phyloP scores from a whole-genome alignment of 805 yeast species.

The Kluyveromyces starmeri region DNA sequence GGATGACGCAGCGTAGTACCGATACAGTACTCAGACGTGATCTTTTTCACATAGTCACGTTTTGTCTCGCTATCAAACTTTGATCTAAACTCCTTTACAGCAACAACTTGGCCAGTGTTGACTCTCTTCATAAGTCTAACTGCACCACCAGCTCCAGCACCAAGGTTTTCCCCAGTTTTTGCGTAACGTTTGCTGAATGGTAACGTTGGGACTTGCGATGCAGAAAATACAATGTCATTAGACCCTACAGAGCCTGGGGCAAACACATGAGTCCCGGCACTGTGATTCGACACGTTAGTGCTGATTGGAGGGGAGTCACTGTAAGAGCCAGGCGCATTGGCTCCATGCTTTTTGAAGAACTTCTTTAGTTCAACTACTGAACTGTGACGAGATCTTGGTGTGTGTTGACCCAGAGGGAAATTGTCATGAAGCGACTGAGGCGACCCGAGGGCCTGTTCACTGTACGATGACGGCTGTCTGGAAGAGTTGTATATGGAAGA shows the following conservation, averaged over 20 bases:
- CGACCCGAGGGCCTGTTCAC: conserved; percentile 20
- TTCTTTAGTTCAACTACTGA: conserved; percentile 73
- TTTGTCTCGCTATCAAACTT: conserved; percentile 64
- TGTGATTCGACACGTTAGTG: conserved; percentile 13
- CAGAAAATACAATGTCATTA: conserved; percentile 29
- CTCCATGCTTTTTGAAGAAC: conserved; percentile 47
- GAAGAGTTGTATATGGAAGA: conserved; percentile 29
- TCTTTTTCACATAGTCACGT: conserved; percentile 83
- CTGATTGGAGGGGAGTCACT: conserved; percentile 14
- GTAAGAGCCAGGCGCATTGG: conserved; percentile 15
- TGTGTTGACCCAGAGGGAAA: conserved; percentile 31
- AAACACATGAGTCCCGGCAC: conserved; percentile 10
- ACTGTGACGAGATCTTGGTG: conserved; percentile 50
- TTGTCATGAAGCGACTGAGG: conserved; percentile 29
- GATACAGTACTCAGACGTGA: conserved; percentile 90
- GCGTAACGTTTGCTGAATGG: conserved; percentile 73
- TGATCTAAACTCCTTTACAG: conserved; percentile 86
- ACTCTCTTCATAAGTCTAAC: conserved; percentile 66
- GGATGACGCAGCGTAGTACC: conserved; percentile 87
- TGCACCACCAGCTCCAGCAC: conserved; percentile 94
- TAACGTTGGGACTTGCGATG: conserved; percentile 32
- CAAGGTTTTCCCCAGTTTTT: conserved; percentile 76
- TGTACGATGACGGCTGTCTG: conserved; percentile 25
- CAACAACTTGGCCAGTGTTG: conserved; percentile 65
- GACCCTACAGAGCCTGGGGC: conserved; percentile 31